Evolutionary conservation across 352 stramenopile genomes (phyloP).

Genomic region (Phytopythium ostracodes): DNA sequence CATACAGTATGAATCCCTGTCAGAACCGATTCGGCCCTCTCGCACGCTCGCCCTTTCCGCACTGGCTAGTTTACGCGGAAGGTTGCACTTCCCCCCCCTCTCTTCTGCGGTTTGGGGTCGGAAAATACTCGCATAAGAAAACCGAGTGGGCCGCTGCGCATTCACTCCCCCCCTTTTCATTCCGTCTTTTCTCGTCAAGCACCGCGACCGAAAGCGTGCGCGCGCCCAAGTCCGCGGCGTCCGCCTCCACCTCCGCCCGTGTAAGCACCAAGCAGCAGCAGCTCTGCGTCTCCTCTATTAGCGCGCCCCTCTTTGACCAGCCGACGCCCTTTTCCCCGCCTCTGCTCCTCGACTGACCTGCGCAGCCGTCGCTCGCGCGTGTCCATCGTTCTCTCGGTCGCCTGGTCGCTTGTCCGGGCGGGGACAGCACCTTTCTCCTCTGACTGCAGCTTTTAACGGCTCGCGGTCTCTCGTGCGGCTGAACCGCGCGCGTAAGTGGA

Average conservation of each 20-base stretch:
- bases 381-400: slow-evolving; percentile 3
- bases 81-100: slow-evolving; percentile 3
- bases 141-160: neutral
- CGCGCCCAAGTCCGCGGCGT: neutral
- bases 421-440: neutral
- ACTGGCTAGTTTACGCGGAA: slow-evolving; percentile 3
- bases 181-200: neutral
- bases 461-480: neutral
- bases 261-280: neutral
- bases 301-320: neutral
- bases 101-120: neutral
- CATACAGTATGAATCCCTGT: neutral
- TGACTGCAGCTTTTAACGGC: neutral
- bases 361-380: neutral
- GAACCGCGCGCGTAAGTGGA: neutral
- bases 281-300: neutral
- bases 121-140: neutral
- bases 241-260: neutral
- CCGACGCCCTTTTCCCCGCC: neutral
- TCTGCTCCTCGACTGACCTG: neutral
- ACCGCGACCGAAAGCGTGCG: neutral
- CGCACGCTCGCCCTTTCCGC: neutral
- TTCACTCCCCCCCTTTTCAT: neutral
- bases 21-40: slow-evolving; percentile 4
- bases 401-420: neutral